Evolutionary conservation across 1,284 basidiomycete species (phyloP), one percentile per base, ranked within the genome.

Genomic region (Peniophora sp.): DNA sequence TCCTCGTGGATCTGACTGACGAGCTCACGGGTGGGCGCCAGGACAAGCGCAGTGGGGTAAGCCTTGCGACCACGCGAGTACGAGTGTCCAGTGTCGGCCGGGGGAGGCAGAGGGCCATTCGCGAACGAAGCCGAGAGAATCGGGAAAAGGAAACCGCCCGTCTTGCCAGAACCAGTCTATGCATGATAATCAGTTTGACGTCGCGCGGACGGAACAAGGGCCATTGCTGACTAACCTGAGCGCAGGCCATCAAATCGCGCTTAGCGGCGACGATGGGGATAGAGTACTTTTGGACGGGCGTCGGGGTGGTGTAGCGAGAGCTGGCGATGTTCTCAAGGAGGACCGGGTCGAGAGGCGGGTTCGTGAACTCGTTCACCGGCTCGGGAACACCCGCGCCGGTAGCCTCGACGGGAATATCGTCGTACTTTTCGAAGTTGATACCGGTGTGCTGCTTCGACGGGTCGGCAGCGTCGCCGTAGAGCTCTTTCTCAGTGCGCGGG

Each of bases 351-450:
- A 99, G 76, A 57, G 94, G 95, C 47, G 94, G 88, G 64, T 78
- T 83, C 51, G 86, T 88, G 74, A 99, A 99, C 52, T 85, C 79
- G 57, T 70, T 81, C 59, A 98, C 83, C 48, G 96, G 93, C 50
- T 98, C 96, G 55, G 97, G 97, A 22, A 97, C 95, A 59, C 89
- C 92, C 54, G 85, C 83, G 59, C 97, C 97, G 47, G 94, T 97
- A 42, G 94, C 96, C 74, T 99, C 97, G 60, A 99, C 95, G 57
- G 97, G 97, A 64, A 99, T 99, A 69, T 99, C 96, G 68, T 97
- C 95, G 68, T 99, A 99, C 73, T 97, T 97, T 77, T 99, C 97
- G 65, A 99, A 99, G 77, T 99, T 99, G 76, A 99, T 98, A 59
- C 97, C 97, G 47, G 95, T 97, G 62, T 92, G 85, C 67, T 95